Percentiles rank a stretch among this genome's conserved stretches.
Evolutionary conservation across 768 basidiomycete species (phyloP).

Genomic region (Lactifluus volemus): DNA sequence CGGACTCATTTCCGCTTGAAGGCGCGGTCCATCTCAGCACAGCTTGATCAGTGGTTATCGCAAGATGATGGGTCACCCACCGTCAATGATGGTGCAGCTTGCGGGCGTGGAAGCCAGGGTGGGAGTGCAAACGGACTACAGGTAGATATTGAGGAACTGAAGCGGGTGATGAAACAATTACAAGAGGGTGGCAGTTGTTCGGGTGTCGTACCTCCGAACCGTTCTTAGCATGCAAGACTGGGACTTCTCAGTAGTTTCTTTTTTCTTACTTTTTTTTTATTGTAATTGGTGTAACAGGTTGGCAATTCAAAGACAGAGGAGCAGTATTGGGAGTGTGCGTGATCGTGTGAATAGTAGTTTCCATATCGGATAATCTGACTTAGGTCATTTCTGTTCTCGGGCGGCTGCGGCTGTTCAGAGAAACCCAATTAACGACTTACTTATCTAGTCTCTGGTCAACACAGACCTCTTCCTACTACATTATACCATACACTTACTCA

Average conservation of each 20-base stretch:
- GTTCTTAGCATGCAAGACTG: conserved; percentile 4
- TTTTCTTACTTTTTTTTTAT: not conserved
- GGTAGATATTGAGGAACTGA: conserved; percentile 67
- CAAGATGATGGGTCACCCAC: conserved; percentile 66
- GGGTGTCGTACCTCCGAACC: not conserved
- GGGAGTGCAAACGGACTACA: conserved; percentile 51
- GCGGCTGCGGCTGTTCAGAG: not conserved
- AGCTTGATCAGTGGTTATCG: conserved; percentile 72
- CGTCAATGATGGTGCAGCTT: conserved; percentile 44
- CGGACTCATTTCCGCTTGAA: conserved; percentile 89
- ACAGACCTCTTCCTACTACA: not conserved
- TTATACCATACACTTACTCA: not conserved
- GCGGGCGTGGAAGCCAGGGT: conserved; percentile 29
- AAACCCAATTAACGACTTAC: not conserved
- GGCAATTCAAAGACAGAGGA: not conserved
- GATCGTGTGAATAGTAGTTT: not conserved
- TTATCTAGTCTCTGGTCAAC: not conserved
- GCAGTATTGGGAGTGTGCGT: not conserved
- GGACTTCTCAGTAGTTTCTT: not conserved
- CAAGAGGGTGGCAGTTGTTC: conserved; percentile 2
- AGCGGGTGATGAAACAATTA: conserved; percentile 42
- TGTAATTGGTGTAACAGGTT: not conserved
- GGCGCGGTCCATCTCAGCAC: conserved; percentile 53
- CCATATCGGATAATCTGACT: not conserved
- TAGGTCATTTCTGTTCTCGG: not conserved